Conservation (phyloP, 192 early-diverging fungal genomes). For the Endogone sp. region DNA sequence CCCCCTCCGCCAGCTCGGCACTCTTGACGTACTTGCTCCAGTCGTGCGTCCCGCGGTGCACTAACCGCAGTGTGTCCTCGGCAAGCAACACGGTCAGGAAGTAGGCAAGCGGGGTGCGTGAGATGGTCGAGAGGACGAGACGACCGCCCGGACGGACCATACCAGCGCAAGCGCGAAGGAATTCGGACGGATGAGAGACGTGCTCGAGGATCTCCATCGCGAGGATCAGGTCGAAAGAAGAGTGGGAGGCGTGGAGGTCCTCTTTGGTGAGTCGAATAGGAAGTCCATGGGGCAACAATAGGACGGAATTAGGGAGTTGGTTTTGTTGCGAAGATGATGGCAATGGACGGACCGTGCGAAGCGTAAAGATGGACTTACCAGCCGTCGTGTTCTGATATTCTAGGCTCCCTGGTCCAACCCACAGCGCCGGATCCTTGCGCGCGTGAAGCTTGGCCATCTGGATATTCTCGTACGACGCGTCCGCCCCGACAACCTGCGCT, state of each 20-base stretch:
- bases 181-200: slow-evolving; percentile 67
- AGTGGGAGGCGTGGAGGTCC: slow-evolving; percentile 41
- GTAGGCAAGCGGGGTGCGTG: slow-evolving; percentile 72
- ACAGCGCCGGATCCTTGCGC: slow-evolving; percentile 60
- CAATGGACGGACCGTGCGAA: no score
- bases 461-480: slow-evolving; percentile 85
- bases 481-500: slow-evolving; percentile 68
- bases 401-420: slow-evolving; percentile 40
- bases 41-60: slow-evolving; percentile 85
- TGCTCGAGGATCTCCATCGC: slow-evolving; percentile 94
- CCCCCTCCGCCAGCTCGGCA: slow-evolving; percentile 57
- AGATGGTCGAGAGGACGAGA: slow-evolving; percentile 89
- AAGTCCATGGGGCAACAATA: background rate
- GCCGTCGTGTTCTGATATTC: slow-evolving; percentile 68
- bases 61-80: slow-evolving; percentile 73
- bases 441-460: slow-evolving; percentile 74
- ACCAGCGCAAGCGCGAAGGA: slow-evolving; percentile 62
- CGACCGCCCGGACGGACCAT: slow-evolving; percentile 61
- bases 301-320: background rate
- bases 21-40: slow-evolving; percentile 82
- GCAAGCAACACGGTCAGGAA: slow-evolving; percentile 79
- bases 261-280: slow-evolving; percentile 50
- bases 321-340: background rate
- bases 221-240: slow-evolving; percentile 74
- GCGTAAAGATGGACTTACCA: slow-evolving; percentile 33